A percentile compares a stretch with the other conserved stretches of the same genome.
Conservation (phyloP, 2,329 filamentous ascomycete species). For the Mariannaea elegans region DNA sequence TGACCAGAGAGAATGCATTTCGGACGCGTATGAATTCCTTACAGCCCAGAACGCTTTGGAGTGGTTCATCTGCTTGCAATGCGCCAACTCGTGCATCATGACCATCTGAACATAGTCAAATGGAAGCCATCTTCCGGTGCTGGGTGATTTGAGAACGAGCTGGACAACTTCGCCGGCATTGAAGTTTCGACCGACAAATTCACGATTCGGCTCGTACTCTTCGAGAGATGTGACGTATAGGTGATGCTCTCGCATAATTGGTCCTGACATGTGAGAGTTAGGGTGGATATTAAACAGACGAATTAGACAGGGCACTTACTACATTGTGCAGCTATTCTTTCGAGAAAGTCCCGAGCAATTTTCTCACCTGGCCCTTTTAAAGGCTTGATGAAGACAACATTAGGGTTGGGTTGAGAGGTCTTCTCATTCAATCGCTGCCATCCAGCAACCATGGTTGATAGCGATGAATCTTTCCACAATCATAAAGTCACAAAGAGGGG, state of each 20-base stretch:
- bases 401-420: slow-evolving; percentile 76
- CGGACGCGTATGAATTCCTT: slow-evolving; percentile 74
- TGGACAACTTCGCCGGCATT: slow-evolving; percentile 90
- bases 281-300: neutral
- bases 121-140: slow-evolving; percentile 76
- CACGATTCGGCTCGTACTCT: slow-evolving; percentile 81
- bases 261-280: slow-evolving; percentile 52
- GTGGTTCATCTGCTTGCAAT: slow-evolving; percentile 94
- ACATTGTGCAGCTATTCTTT: slow-evolving; percentile 83
- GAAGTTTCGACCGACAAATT: slow-evolving; percentile 91
- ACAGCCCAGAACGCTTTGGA: slow-evolving; percentile 83
- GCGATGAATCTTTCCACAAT: neutral
- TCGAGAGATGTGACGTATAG: slow-evolving; percentile 76
- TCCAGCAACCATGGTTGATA: slow-evolving; percentile 72
- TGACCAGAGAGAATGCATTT: slow-evolving; percentile 76
- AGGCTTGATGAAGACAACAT: slow-evolving; percentile 87
- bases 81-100: slow-evolving; percentile 92
- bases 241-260: slow-evolving; percentile 74
- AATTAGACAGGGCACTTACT: slow-evolving; percentile 50
- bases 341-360: slow-evolving; percentile 74
- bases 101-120: slow-evolving; percentile 91
- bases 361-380: slow-evolving; percentile 70
- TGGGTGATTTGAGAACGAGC: slow-evolving; percentile 77
- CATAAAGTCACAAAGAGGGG: neutral
- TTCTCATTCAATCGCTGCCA: slow-evolving; percentile 82